Base-by-base conservation (phyloP, 2,329 filamentous ascomycete species). In the Pseudophaeomoniella oleicola region DNA sequence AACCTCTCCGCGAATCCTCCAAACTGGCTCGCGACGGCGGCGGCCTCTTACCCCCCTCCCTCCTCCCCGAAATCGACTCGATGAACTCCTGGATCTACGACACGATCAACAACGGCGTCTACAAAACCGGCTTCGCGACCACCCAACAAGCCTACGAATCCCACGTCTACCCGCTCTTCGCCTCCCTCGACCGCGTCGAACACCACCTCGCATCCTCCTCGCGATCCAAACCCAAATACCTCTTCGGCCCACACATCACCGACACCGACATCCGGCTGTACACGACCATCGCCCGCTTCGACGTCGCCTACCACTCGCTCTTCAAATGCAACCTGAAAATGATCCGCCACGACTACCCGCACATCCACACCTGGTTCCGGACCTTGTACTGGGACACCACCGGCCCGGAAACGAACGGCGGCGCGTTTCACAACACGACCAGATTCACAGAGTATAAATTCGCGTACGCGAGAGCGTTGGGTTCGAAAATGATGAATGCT, bases 51-150 rank as follows among this genome's bases (percentile, higher is more conserved):
- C 83, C 84, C 0, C 57, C 67, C 30, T 51, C 63, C 3, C 59
- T 90, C 32, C 64, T 64, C 27, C 49, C 46, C 11, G 55, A 78
- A 41, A 90, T 93, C 43, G 82, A 93, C 43, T 74, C 71, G 41
- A 67, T 79, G 44, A 78, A 88, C 52, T 67, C 65, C 35, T 92
- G 84, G 83, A 80, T 78, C 4, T 90, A 90, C 52, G 67, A 64
- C 34, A 53, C 50, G 2, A 58, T 72, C 39, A 72, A 71, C 48
- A 76, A 72, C 39, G 68, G 67, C 0, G 64, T 71, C 3, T 72
- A 67, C 48, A 67, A 68, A 47, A 58, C 73, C 19, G 85, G 85
- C 3, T 90, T 92, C 47, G 83, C 85, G 6, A 81, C 73, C 3
- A 79, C 78, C 3, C 78, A 85, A 55, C 69, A 72, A 36, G 81